phyloP scores from a whole-genome alignment of 2,329 filamentous ascomycete genomes.

The Drechslera avenae region DNA sequence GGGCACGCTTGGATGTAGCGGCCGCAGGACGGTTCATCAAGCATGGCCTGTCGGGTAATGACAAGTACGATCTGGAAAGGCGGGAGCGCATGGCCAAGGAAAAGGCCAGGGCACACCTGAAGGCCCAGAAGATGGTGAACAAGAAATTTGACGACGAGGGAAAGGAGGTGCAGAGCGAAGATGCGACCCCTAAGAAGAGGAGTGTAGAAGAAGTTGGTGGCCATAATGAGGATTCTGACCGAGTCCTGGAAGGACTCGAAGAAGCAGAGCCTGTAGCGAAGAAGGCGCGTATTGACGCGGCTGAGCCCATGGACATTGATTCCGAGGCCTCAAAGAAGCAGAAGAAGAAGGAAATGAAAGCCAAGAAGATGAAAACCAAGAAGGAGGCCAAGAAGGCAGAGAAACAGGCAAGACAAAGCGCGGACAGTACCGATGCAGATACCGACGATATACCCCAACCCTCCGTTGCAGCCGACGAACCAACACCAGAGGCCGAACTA shows the following conservation, averaged over 20 bases:
- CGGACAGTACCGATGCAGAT: not conserved
- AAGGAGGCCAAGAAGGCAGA: not conserved
- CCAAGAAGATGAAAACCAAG: not conserved
- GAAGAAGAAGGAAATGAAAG: not conserved
- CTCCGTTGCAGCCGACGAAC: not conserved
- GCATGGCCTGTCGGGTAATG: conserved; percentile 68
- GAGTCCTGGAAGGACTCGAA: conserved; percentile 15
- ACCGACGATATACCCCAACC: not conserved
- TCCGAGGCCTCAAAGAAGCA: conserved; percentile 4
- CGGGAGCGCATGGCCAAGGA: conserved; percentile 46
- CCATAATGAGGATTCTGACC: conserved; percentile 16
- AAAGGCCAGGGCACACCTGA: conserved; percentile 31
- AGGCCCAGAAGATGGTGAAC: conserved; percentile 29
- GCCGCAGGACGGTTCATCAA: conserved; percentile 83
- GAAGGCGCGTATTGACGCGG: conserved; percentile 15
- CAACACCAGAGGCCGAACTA: not conserved
- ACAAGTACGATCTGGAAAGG: conserved; percentile 51
- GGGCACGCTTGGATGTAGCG: conserved; percentile 65
- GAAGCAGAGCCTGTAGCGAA: conserved; percentile 16
- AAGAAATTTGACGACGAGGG: conserved; percentile 38
- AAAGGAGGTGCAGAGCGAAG: conserved; percentile 22
- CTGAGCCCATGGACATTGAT: conserved; percentile 16
- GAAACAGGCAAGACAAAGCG: conserved; percentile 6
- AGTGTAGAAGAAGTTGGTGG: conserved; percentile 24
- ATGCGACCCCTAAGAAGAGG: conserved; percentile 33